These are phyloP conservation scores for Lepiota subincarnata DNA, from an alignment of 768 basidiomycete species.

Conservation along the genomic window DNA sequence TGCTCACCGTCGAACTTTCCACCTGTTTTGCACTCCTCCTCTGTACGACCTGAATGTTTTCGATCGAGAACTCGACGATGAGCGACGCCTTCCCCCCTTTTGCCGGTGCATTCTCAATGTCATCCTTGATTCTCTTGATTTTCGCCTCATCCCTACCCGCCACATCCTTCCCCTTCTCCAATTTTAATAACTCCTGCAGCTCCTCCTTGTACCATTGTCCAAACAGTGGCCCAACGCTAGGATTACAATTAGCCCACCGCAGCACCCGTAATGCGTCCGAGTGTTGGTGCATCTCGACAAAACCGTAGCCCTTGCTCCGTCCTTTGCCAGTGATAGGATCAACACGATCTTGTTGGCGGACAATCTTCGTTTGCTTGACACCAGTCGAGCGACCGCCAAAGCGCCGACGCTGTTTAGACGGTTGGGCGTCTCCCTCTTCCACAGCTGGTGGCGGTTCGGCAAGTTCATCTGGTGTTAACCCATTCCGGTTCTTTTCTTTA, in stretches of 20 bases:
- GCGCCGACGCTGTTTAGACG: constrained; percentile 21
- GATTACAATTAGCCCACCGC: constrained; percentile 93
- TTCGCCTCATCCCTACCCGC: constrained; percentile 49
- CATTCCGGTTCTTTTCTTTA: constrained; percentile 51
- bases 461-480: constrained; percentile 70
- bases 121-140: constrained; percentile 53
- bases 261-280: constrained; percentile 87
- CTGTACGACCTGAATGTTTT: constrained; percentile 88
- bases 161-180: constrained; percentile 59
- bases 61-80: constrained; percentile 95
- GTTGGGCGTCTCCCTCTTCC: constrained; percentile 13
- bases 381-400: constrained; percentile 25
- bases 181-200: constrained; percentile 50
- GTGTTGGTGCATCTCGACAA: constrained; percentile 85
- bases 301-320: constrained; percentile 91
- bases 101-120: constrained; percentile 38
- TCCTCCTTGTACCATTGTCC: constrained; percentile 87
- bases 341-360: constrained; percentile 84
- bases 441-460: constrained; percentile 30
- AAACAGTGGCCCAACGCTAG: constrained; percentile 58
- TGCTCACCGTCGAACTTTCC: constrained; percentile 2
- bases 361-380: constrained; percentile 90
- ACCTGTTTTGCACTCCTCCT: constrained; percentile 45
- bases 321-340: constrained; percentile 86
- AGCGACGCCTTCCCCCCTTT: constrained; percentile 48